These are phyloP conservation scores for Solanum pinnatisectum DNA, from an alignment of 257 asterid genomes.

Conservation along the genomic window DNA sequence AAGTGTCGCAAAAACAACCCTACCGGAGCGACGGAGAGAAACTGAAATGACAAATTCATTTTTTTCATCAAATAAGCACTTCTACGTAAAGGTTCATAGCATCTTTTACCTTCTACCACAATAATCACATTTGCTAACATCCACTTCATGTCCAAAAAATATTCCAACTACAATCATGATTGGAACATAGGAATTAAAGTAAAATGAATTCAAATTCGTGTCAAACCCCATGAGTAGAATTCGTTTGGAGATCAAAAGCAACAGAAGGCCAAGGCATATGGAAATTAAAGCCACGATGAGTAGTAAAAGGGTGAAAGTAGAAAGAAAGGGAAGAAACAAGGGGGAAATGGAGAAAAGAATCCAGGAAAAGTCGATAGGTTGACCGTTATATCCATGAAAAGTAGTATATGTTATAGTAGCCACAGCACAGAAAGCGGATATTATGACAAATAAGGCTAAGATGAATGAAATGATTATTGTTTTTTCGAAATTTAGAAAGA, in stretches of 20 bases:
- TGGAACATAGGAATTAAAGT: not conserved
- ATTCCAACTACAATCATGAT: not conserved
- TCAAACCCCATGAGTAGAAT: not conserved
- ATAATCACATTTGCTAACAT: not conserved
- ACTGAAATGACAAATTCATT: not conserved
- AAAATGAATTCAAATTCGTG: not conserved
- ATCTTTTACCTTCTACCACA: not conserved
- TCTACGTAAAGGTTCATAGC: not conserved
- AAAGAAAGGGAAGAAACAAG: not conserved
- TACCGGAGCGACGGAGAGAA: not conserved
- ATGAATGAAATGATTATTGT: not conserved
- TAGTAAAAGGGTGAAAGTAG: not conserved
- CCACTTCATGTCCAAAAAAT: not conserved
- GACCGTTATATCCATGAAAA: not conserved
- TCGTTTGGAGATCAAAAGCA: not conserved
- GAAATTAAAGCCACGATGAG: not conserved
- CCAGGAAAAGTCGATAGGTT: not conserved
- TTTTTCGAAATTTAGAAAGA: not conserved
- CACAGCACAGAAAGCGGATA: not conserved
- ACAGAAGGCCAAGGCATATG: not conserved
- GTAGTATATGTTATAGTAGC: not conserved
- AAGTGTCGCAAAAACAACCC: not conserved
- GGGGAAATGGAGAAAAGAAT: not conserved
- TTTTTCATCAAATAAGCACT: not conserved
- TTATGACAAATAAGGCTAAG: not conserved